phyloP scores from a whole-genome alignment of 225 moss, liverwort and hornwort genomes.

The Sphagnum tenellum region DNA sequence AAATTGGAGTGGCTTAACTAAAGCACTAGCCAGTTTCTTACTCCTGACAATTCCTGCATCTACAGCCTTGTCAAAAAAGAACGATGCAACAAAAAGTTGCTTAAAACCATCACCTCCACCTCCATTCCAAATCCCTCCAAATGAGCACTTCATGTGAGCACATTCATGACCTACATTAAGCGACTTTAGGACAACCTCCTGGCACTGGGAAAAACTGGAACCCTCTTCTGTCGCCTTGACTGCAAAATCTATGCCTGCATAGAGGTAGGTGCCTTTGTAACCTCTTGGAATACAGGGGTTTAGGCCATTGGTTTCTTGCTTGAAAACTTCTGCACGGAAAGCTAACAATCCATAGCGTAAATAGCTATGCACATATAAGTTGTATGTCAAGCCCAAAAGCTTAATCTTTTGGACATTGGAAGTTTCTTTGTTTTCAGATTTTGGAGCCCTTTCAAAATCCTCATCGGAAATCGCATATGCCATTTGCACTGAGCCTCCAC shows the following conservation, averaged over 20 bases:
- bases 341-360: slow-evolving; percentile 70
- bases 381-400: slow-evolving; percentile 49
- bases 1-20: slow-evolving; percentile 54
- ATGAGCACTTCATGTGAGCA: slow-evolving; percentile 58
- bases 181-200: slow-evolving; percentile 33
- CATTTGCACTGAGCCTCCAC: slow-evolving; percentile 83
- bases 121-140: slow-evolving; percentile 81
- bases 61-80: slow-evolving; percentile 75
- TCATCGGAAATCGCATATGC: slow-evolving; percentile 71
- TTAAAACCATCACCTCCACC: slow-evolving; percentile 66
- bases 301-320: slow-evolving; percentile 23
- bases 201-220: slow-evolving; percentile 39
- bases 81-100: slow-evolving; percentile 72
- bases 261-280: slow-evolving; percentile 41
- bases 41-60: slow-evolving; percentile 58
- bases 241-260: slow-evolving; percentile 27
- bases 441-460: slow-evolving; percentile 36
- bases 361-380: slow-evolving; percentile 77
- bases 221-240: slow-evolving; percentile 27
- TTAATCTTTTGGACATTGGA: slow-evolving; percentile 41
- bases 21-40: slow-evolving; percentile 27
- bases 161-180: slow-evolving; percentile 50
- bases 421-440: slow-evolving; percentile 33
- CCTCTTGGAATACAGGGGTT: slow-evolving; percentile 49
- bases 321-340: slow-evolving; percentile 60